Conservation (phyloP, 371 early-diverging fungal genomes). For the Haplosporangium sp. region DNA sequence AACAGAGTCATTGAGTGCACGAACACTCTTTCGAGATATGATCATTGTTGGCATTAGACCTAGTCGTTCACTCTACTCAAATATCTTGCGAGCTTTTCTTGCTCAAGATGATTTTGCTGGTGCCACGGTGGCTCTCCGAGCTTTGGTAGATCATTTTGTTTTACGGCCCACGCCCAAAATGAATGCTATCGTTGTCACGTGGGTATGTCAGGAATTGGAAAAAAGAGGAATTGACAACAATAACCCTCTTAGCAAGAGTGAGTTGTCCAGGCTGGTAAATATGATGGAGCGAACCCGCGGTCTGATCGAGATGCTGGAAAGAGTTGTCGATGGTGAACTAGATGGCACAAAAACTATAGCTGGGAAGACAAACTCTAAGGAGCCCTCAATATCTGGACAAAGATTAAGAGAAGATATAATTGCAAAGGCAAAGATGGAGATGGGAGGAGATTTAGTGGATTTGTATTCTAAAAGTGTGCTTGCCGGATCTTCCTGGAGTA, state of each 20-base stretch:
- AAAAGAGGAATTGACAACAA: conserved; percentile 15
- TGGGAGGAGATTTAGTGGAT: conserved; percentile 52
- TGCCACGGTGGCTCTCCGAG: conserved; percentile 28
- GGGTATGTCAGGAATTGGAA: conserved; percentile 33
- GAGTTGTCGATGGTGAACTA: conserved; percentile 5
- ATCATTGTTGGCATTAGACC: conserved; percentile 47
- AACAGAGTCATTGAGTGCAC: conserved; percentile 20
- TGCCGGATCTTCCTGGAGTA: conserved; percentile 27
- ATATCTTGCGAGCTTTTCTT: conserved; percentile 44
- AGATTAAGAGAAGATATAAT: not conserved
- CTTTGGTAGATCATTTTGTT: conserved; percentile 30
- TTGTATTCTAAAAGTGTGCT: conserved; percentile 14
- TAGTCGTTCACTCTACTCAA: conserved; percentile 34
- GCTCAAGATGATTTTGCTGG: conserved; percentile 35
- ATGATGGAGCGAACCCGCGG: conserved; percentile 42
- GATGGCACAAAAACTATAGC: not conserved
- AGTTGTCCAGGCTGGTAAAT: conserved; percentile 29
- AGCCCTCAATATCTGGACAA: too few relatives aligned
- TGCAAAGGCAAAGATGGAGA: conserved; percentile 26
- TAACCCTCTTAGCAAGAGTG: conserved; percentile 10
- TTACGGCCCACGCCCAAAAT: conserved; percentile 49
- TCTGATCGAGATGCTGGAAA: conserved; percentile 40
- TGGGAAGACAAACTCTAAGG: not conserved
- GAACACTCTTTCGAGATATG: conserved; percentile 51
- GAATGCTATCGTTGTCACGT: conserved; percentile 39